phyloP scores from a whole-genome alignment of 225 moss, liverwort and hornwort species.

The Straminergon stramineum region DNA sequence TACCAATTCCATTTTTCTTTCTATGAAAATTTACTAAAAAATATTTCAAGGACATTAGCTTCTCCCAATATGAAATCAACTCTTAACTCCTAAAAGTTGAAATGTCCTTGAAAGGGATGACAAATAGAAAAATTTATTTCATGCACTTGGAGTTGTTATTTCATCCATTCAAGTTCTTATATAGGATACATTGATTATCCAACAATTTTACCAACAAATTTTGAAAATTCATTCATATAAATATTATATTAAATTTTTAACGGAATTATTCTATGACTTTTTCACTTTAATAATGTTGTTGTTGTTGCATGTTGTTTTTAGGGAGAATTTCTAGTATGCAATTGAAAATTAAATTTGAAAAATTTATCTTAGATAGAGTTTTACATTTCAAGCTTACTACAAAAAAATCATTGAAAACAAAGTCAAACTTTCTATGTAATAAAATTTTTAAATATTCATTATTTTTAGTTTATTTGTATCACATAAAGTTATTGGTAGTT shows the following conservation, averaged over 20 bases:
- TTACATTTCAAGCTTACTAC: neutral
- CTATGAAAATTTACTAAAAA: too few species aligned
- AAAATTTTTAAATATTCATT: neutral
- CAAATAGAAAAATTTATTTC: too few species aligned
- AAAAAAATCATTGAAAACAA: neutral
- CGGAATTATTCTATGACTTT: neutral
- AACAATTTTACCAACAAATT: fast-evolving
- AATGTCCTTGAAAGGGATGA: neutral
- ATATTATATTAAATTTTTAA: neutral
- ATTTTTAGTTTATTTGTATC: neutral
- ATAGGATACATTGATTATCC: too few species aligned
- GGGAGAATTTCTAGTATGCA: fast-evolving
- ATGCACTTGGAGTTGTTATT: too few species aligned
- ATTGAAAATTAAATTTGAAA: neutral
- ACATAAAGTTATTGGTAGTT: neutral
- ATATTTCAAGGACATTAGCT: too few species aligned
- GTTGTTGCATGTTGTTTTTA: too few species aligned
- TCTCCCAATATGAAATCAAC: too few species aligned
- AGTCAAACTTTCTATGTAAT: fast-evolving
- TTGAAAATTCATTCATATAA: neutral
- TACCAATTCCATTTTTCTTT: too few species aligned
- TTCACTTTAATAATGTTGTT: neutral
- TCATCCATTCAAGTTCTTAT: too few species aligned
- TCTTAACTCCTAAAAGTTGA: too few species aligned
- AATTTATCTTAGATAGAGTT: neutral